Base-by-base conservation (phyloP, 1,284 basidiomycete genomes). In the Malassezia sp. region DNA sequence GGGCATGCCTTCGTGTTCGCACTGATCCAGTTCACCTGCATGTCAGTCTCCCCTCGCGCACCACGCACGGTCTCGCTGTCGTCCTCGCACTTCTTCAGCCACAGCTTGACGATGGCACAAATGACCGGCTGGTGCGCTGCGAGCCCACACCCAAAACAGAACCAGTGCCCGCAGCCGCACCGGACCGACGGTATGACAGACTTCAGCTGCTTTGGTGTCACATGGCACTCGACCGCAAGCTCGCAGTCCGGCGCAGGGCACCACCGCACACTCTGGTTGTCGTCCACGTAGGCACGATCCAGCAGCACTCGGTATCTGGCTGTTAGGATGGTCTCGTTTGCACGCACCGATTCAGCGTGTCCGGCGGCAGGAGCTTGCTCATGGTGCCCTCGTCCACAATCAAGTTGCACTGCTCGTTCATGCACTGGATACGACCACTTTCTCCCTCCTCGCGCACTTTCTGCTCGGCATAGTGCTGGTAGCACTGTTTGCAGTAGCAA, bases 1-100 rank as follows among this genome's bases (percentile, higher is more conserved):
- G 81, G 78, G 70, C 91, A 97, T 72, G 97, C 91, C 75, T 97
- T 96, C 39, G 91, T 97, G 71, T 97, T 95, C 59, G 89, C 95
- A 77, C 85, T 87, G 74, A 97, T 90, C 91, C 91, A 97, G 71
- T 97, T 96, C 30, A 89, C 87, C n/a, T n/a, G n/a, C n/a, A n/a
- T n/a, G n/a, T n/a, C n/a, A n/a, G n/a, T n/a, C n/a, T n/a, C n/a
- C n/a, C n/a, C n/a, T n/a, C n/a, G n/a, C n/a, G n/a, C n/a, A n/a
- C n/a, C n/a, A n/a, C n/a, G n/a, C n/a, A n/a, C n/a, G 18, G 91
- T 97, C 75, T 97, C 93, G 57, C 84, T 88, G 69, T 97, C 91
- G 70, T 97, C 91, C 45, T 81, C 80, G 72, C 91, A 96, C 73
- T 97, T 97, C 78, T 85, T 87, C 63, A 93, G 74, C 93, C 93